A percentile compares a stretch with the other conserved stretches of the same genome.
phyloP scores from a whole-genome alignment of 805 yeast genomes.

The Yarrowia porcina region DNA sequence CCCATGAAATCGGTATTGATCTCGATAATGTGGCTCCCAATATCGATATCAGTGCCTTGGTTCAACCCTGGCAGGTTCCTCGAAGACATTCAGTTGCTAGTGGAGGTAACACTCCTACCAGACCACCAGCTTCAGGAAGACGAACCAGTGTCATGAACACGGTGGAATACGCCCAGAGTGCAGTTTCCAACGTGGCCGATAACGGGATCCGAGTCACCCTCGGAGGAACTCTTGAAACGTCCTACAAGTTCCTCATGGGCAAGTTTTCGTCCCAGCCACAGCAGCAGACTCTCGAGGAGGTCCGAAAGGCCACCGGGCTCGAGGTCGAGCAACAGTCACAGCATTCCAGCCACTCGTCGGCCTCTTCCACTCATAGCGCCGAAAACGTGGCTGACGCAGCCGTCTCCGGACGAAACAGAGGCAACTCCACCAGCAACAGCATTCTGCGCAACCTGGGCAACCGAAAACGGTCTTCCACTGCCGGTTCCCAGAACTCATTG shows the following conservation, averaged over 20 bases:
- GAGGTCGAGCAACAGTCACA: conserved; percentile 27
- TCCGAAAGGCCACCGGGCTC: conserved; percentile 7
- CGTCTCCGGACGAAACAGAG: conserved; percentile 28
- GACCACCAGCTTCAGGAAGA: background rate
- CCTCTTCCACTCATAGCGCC: conserved; percentile 33
- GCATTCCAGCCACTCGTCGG: conserved; percentile 28
- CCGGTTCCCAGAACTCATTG: background rate
- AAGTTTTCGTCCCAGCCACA: conserved; percentile 28
- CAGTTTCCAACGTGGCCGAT: conserved; percentile 15
- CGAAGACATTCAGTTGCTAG: conserved; percentile 13
- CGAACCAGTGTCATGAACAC: conserved; percentile 6
- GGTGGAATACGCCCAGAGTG: conserved; percentile 1
- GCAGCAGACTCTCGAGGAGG: conserved; percentile 19
- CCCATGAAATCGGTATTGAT: conserved; percentile 37
- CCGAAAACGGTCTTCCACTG: conserved; percentile 1
- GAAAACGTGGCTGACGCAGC: conserved; percentile 23
- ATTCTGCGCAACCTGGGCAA: conserved; percentile 1
- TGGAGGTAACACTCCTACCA: background rate
- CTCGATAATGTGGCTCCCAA: conserved; percentile 30
- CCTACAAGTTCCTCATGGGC: conserved; percentile 37
- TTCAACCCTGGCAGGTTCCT: conserved; percentile 24
- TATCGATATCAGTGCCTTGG: conserved; percentile 29
- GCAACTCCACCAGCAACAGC: conserved; percentile 25
- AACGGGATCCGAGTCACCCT: conserved; percentile 31
- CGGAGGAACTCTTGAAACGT: conserved; percentile 38